Percentiles rank a stretch among this genome's conserved stretches.
Evolutionary conservation across 306 rosid species (phyloP).

Genomic region (Medicago ruthenica): DNA sequence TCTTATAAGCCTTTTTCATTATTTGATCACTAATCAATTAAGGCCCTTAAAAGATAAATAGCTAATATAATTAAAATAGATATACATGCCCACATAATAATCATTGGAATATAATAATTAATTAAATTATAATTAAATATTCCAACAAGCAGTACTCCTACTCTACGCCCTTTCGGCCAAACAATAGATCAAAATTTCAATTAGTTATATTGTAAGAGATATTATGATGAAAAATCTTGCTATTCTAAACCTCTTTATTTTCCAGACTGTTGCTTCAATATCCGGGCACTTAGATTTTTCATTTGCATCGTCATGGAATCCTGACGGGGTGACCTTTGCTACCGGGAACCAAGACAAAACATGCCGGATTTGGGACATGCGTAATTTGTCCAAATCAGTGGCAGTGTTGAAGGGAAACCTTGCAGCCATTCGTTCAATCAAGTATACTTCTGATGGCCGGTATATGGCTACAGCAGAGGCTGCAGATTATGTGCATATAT

Average conservation of each 20-base stretch:
- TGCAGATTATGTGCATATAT: slow-evolving; percentile 83
- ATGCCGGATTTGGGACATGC: slow-evolving; percentile 78
- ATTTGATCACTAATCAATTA: no score
- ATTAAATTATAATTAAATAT: no score
- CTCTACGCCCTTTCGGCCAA: slow-evolving; percentile 8
- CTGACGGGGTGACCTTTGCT: slow-evolving; percentile 72
- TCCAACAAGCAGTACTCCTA: background rate
- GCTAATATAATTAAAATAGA: no score
- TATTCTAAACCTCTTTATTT: slow-evolving; percentile 6
- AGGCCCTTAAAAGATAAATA: no score
- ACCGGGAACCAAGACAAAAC: slow-evolving; percentile 94
- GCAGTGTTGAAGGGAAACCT: slow-evolving; percentile 78
- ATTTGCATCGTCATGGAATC: slow-evolving; percentile 87
- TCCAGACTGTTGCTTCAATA: slow-evolving; percentile 58
- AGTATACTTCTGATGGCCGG: slow-evolving; percentile 68
- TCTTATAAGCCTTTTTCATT: no score
- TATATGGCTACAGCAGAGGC: slow-evolving; percentile 84
- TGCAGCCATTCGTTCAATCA: slow-evolving; percentile 78
- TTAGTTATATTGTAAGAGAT: slow-evolving; percentile 12
- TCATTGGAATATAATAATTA: no score
- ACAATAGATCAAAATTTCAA: slow-evolving; percentile 5
- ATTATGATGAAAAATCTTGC: slow-evolving; percentile 13
- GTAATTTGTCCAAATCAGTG: slow-evolving; percentile 74
- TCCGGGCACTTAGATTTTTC: slow-evolving; percentile 83
- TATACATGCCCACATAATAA: no score